These are phyloP conservation scores for Protomyces arabidopsidicola DNA, from an alignment of 1,139 yeast species.

Conservation along the genomic window DNA sequence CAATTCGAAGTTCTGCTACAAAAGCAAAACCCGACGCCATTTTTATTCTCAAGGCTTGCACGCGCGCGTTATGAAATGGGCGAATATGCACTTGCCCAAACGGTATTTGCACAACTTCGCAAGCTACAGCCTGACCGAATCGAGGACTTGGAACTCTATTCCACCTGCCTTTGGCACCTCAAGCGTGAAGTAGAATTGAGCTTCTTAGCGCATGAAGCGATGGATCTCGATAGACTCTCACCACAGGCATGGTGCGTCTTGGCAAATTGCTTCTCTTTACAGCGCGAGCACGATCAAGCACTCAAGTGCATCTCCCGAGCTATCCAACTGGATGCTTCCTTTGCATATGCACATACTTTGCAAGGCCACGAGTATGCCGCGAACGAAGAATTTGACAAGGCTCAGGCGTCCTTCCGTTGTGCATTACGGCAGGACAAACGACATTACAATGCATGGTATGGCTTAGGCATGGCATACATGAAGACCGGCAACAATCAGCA, in stretches of 20 bases:
- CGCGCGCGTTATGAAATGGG: constrained; percentile 81
- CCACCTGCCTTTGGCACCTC: constrained; percentile 89
- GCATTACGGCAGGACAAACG: constrained; percentile 73
- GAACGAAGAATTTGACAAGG: constrained; percentile 86
- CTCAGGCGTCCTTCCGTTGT: constrained; percentile 73
- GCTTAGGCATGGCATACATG: constrained; percentile 90
- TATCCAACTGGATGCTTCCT: constrained; percentile 59
- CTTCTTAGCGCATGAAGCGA: constrained; percentile 72
- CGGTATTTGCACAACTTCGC: constrained; percentile 59
- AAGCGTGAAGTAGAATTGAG: constrained; percentile 78
- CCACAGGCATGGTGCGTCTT: constrained; percentile 90
- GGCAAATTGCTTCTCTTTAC: constrained; percentile 82
- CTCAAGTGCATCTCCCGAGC: constrained; percentile 82
- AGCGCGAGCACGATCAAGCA: constrained; percentile 85
- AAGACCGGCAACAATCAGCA: constrained; percentile 77
- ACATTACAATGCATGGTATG: constrained; percentile 93
- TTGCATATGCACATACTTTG: constrained; percentile 84
- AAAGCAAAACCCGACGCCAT: constrained; percentile 67
- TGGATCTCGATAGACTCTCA: constrained; percentile 58
- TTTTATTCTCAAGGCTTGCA: constrained; percentile 79
- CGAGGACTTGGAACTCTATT: constrained; percentile 85
- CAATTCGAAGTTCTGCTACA: constrained; percentile 60
- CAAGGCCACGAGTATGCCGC: constrained; percentile 91
- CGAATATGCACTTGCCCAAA: constrained; percentile 71
- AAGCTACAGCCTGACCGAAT: constrained; percentile 70